Evolutionary conservation across 106 monocot genomes (phyloP).

Genomic region (Allium sativum): DNA sequence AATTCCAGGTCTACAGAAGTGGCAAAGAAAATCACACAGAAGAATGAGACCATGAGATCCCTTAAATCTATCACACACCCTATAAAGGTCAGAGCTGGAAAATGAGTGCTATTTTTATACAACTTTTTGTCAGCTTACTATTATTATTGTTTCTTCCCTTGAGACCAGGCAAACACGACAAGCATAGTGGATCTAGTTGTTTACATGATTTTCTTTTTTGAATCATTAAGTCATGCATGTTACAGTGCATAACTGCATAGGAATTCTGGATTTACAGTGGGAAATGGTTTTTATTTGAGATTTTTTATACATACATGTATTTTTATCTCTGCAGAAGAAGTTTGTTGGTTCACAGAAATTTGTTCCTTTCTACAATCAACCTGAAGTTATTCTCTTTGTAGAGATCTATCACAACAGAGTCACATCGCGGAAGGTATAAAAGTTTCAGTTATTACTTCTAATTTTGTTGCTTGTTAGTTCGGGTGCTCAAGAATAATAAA

Average conservation of each 20-base stretch:
- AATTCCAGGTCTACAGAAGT: constrained; percentile 21
- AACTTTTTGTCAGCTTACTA: not conserved
- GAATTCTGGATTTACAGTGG: not conserved
- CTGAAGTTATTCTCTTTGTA: constrained; percentile 72
- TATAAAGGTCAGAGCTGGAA: constrained; percentile 42
- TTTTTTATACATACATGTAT: not conserved
- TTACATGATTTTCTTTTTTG: no score
- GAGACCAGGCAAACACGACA: not conserved
- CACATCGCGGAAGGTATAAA: constrained; percentile 28
- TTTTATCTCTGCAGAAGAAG: constrained; percentile 27
- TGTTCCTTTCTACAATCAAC: constrained; percentile 34
- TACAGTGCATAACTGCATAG: no score
- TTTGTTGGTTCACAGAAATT: constrained; percentile 20
- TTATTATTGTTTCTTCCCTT: not conserved
- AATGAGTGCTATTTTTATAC: not conserved
- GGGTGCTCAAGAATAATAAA: no score
- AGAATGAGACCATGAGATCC: constrained; percentile 43
- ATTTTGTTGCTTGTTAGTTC: no score
- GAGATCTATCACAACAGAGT: constrained; percentile 61
- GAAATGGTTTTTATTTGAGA: not conserved
- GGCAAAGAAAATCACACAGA: constrained; percentile 17
- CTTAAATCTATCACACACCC: constrained; percentile 49
- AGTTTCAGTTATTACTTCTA: no score
- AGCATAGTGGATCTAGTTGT: no score
- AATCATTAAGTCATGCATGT: no score